phyloP scores from a whole-genome alignment of 768 basidiomycete species.

The Cubamyces lactineus region DNA sequence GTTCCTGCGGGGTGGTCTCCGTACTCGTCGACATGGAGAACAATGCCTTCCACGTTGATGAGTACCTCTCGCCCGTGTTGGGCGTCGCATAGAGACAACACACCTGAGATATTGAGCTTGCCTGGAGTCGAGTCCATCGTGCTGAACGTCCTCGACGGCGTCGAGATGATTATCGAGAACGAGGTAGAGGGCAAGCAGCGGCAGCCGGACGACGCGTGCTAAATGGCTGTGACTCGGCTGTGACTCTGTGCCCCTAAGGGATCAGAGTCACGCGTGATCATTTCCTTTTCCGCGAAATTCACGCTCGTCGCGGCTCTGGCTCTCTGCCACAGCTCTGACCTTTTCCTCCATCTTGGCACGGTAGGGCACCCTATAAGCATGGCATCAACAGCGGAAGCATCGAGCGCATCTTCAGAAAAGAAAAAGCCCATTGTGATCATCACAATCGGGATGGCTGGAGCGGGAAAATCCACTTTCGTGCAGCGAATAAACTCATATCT shows the following conservation, averaged over 20 bases:
- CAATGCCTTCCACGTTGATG: constrained; percentile 49
- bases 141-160: constrained; percentile 6
- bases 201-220: not conserved
- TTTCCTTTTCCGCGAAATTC: constrained; percentile 5
- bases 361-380: not conserved
- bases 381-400: constrained; percentile 1
- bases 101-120: constrained; percentile 16
- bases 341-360: not conserved
- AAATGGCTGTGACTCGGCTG: constrained; percentile 11
- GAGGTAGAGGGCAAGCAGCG: constrained; percentile 11
- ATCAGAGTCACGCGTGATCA: constrained; percentile 17
- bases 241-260: constrained; percentile 8
- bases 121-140: constrained; percentile 8
- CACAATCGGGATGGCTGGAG: constrained; percentile 95
- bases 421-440: constrained; percentile 83
- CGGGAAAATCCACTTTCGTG: constrained; percentile 97
- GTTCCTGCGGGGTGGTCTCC: constrained; percentile 47
- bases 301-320: not conserved
- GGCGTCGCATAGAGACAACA: not conserved
- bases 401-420: constrained; percentile 23
- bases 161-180: constrained; percentile 15
- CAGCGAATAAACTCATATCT: constrained; percentile 93
- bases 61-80: constrained; percentile 7
- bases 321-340: not conserved
- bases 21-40: constrained; percentile 58